Conservation (phyloP, 106 monocot species). For the Allium fistulosum region DNA sequence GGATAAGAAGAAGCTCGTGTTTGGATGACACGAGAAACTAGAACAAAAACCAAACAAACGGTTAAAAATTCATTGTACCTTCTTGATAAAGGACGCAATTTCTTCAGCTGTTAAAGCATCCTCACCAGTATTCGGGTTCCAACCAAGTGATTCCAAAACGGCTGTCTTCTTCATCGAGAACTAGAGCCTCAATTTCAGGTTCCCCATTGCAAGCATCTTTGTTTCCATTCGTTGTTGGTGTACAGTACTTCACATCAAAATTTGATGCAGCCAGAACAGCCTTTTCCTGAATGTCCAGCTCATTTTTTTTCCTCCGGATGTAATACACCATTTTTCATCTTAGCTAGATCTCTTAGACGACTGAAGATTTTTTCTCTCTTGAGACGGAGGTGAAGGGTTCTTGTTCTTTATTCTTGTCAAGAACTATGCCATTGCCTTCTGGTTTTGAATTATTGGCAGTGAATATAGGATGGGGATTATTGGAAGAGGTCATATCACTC, state of each 20-base stretch:
- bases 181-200: conserved; percentile 3
- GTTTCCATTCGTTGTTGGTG: no score
- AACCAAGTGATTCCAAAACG: conserved; percentile 19
- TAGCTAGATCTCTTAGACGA: no score
- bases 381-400: conserved; percentile 25
- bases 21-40: background rate
- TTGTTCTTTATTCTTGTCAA: conserved; percentile 24
- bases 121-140: background rate
- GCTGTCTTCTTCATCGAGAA: conserved; percentile 33
- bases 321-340: background rate
- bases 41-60: no score
- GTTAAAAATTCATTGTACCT: background rate
- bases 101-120: conserved; percentile 16
- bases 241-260: background rate
- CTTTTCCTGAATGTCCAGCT: background rate
- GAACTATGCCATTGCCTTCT: conserved; percentile 18
- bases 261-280: background rate
- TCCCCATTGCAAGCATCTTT: conserved; percentile 13
- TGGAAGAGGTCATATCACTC: conserved; percentile 13
- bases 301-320: conserved; percentile 1
- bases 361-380: conserved; percentile 66
- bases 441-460: conserved; percentile 13
- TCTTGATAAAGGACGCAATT: conserved; percentile 19
- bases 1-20: background rate
- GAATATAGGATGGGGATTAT: conserved; percentile 4